Conservation (phyloP, 495 filamentous ascomycete species). For the Daldinia childiae region DNA sequence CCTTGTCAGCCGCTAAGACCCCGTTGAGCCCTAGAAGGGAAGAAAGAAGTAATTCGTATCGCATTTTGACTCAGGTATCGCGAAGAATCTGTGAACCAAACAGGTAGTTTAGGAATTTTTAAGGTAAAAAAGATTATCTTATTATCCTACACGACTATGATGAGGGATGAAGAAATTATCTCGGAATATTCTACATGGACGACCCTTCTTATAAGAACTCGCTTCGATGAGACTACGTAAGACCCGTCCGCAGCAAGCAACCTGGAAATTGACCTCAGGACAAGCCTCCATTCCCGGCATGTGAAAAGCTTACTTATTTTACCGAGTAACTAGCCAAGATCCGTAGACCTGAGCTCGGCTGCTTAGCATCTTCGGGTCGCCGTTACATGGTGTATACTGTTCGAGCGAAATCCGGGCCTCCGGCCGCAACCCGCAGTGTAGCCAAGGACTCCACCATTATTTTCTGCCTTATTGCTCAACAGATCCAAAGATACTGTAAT, state of each 20-base stretch:
- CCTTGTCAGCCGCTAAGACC: constrained; percentile 21
- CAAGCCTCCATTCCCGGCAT: not conserved
- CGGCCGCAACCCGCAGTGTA: constrained; percentile 7
- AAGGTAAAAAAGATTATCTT: not conserved
- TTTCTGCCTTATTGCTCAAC: not conserved
- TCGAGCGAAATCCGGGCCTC: constrained; percentile 1
- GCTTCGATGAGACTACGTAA: not conserved
- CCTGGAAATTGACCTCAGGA: not conserved
- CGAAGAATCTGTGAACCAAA: not conserved
- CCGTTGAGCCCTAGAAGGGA: constrained; percentile 29
- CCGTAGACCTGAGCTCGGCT: not conserved
- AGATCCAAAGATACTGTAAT: not conserved
- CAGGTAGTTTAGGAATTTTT: not conserved
- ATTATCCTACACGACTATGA: not conserved
- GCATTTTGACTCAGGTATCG: constrained; percentile 7
- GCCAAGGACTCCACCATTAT: not conserved
- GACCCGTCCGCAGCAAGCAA: not conserved
- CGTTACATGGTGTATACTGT: not conserved
- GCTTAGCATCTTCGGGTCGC: not conserved
- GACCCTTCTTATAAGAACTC: not conserved
- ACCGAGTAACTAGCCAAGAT: not conserved
- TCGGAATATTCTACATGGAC: not conserved
- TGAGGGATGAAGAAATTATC: not conserved
- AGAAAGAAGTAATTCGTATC: constrained; percentile 18
- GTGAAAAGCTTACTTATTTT: not conserved